Evolutionary conservation across 1,284 basidiomycete species (phyloP).

Genomic region (Rhodotorula sp.): DNA sequence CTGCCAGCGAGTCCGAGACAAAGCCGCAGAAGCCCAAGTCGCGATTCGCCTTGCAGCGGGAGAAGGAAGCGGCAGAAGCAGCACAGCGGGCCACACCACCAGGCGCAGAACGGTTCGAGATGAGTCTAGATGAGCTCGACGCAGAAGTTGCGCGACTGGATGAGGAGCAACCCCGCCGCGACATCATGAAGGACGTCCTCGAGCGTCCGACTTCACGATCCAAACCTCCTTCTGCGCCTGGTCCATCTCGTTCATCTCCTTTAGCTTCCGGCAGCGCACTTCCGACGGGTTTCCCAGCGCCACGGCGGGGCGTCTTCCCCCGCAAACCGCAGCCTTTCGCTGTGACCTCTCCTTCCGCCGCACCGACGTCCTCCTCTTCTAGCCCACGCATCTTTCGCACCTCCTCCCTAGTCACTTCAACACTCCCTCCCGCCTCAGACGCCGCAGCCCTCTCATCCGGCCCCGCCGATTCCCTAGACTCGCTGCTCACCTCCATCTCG

Average conservation of each 20-base stretch:
- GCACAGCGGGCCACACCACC: neutral
- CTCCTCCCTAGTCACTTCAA: neutral
- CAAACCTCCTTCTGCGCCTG: constrained; percentile 25
- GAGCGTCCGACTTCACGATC: constrained; percentile 23
- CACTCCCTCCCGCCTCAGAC: neutral
- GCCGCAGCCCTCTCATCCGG: neutral
- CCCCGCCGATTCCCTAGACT: constrained; percentile 1
- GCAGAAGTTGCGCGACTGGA: neutral
- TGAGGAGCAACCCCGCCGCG: neutral
- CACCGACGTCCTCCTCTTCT: neutral
- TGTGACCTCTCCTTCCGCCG: too few relatives aligned
- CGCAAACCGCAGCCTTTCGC: constrained; percentile 3
- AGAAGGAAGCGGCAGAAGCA: constrained; percentile 24
- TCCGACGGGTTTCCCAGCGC: constrained; percentile 25
- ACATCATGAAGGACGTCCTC: constrained; percentile 36
- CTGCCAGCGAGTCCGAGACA: neutral
- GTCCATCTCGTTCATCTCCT: constrained; percentile 1
- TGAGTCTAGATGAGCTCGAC: constrained; percentile 22
- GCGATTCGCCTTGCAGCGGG: constrained; percentile 36
- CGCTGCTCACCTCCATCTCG: constrained; percentile 51
- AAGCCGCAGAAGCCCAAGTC: constrained; percentile 30
- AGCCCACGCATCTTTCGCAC: neutral
- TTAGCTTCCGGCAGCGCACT: neutral
- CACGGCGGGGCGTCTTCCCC: constrained; percentile 18
- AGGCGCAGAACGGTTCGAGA: constrained; percentile 32